Conservation (phyloP, 148 eudicot species). For the Chenopodium quinoa region DNA sequence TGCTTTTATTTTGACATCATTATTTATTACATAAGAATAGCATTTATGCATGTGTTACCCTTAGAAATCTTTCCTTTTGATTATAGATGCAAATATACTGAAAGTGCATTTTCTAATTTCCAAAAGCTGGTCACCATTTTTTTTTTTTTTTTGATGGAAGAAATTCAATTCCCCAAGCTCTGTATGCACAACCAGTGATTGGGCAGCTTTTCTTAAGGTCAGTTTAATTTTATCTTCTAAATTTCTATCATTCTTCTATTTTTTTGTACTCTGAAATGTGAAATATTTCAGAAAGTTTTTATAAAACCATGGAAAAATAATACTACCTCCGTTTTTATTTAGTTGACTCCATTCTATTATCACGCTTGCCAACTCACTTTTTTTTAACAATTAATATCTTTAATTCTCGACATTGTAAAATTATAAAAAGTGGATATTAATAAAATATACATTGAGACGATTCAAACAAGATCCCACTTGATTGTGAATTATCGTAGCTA, state of each 20-base stretch:
- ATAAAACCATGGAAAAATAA: background rate
- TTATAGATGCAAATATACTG: background rate
- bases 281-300: background rate
- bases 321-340: no score
- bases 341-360: no score
- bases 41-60: background rate
- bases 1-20: background rate
- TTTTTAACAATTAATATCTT: no score
- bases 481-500: no score
- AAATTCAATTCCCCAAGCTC: conserved; percentile 97
- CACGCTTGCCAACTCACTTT: no score
- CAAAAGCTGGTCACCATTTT: conserved; percentile 12
- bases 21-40: background rate
- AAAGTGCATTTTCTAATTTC: background rate
- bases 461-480: no score
- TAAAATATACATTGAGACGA: no score
- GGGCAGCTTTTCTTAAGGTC: conserved; percentile 90
- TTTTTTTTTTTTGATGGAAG: conserved; percentile 37
- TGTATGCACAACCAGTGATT: conserved; percentile 76
- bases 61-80: background rate
- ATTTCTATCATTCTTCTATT: background rate
- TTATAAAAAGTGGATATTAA: no score
- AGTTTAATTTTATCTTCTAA: conserved; percentile 2
- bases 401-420: no score
- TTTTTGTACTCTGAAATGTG: background rate